These are phyloP conservation scores for Zopfochytrium polystomum DNA, from an alignment of 371 early-diverging fungal species.

Conservation along the genomic window DNA sequence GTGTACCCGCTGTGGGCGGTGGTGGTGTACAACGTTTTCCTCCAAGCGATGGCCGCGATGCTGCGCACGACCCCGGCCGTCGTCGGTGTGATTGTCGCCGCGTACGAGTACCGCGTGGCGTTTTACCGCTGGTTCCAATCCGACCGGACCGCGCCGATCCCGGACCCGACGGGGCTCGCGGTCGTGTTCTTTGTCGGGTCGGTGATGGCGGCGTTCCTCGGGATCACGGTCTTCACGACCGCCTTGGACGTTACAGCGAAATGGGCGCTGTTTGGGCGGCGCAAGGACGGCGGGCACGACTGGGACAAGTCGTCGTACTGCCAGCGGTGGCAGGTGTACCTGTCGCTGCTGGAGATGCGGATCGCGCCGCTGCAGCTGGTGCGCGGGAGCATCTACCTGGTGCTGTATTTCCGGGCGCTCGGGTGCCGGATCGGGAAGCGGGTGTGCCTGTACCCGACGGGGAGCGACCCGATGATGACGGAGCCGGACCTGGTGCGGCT, in stretches of 20 bases:
- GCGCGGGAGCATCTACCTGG: slow-evolving; percentile 28
- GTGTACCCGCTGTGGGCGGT: slow-evolving; percentile 9
- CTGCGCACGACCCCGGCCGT: slow-evolving; percentile 5
- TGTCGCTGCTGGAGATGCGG: slow-evolving; percentile 20
- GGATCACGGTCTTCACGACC: slow-evolving; percentile 10
- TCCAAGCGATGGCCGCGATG: neutral
- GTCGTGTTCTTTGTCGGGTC: neutral
- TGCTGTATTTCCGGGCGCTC: too few species aligned
- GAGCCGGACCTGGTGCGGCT: too few species aligned
- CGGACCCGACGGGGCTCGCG: neutral
- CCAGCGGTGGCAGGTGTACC: too few species aligned
- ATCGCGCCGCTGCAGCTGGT: slow-evolving; percentile 20
- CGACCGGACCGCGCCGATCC: neutral
- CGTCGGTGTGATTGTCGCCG: slow-evolving; percentile 4
- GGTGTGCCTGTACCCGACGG: too few species aligned
- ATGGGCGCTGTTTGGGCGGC: slow-evolving; percentile 27
- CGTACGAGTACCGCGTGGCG: too few species aligned
- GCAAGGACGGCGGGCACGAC: slow-evolving; percentile 26
- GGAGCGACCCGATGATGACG: too few species aligned
- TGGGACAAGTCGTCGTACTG: too few species aligned
- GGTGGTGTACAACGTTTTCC: slow-evolving; percentile 17
- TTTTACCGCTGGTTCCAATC: too few species aligned
- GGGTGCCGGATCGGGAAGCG: too few species aligned
- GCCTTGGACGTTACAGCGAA: slow-evolving; percentile 21
- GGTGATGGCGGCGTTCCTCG: slow-evolving; percentile 1